Conservation (phyloP, 2,329 filamentous ascomycete genomes). For the Neocucurbitaria cava region DNA sequence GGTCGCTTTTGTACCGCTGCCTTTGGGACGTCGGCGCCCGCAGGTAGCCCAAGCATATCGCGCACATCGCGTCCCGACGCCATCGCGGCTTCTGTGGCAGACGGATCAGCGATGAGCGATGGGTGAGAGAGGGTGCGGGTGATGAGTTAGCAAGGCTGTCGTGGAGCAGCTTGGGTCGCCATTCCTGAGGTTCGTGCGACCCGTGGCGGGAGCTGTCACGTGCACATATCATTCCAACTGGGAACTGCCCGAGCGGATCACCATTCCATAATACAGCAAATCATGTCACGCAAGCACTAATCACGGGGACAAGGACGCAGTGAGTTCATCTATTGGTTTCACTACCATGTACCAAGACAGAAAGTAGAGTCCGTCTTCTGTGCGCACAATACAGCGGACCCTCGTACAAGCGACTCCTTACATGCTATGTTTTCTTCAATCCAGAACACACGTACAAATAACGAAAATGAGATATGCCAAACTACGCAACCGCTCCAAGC, state of each 20-base stretch:
- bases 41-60: constrained; percentile 84
- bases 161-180: constrained; percentile 19
- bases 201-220: constrained; percentile 3
- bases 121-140: constrained; percentile 23
- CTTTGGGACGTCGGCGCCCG: constrained; percentile 53
- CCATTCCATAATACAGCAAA: too few species aligned
- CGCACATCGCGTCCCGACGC: constrained; percentile 69
- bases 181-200: constrained; percentile 20
- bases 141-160: constrained; percentile 40
- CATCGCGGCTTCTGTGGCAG: constrained; percentile 35
- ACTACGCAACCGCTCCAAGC: constrained; percentile 26
- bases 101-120: constrained; percentile 27
- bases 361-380: constrained; percentile 20
- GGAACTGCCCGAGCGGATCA: background rate
- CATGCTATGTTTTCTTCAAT: constrained; percentile 38
- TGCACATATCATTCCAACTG: background rate
- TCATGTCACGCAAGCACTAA: background rate
- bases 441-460: constrained; percentile 31
- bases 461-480: constrained; percentile 31
- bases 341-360: constrained; percentile 30
- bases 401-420: constrained; percentile 30
- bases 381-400: constrained; percentile 22
- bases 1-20: constrained; percentile 74
- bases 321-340: constrained; percentile 31
- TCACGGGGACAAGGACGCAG: constrained; percentile 4